These are phyloP conservation scores for Hymenoscyphus albidus DNA, from an alignment of 2,329 filamentous ascomycete genomes.

Conservation along the genomic window DNA sequence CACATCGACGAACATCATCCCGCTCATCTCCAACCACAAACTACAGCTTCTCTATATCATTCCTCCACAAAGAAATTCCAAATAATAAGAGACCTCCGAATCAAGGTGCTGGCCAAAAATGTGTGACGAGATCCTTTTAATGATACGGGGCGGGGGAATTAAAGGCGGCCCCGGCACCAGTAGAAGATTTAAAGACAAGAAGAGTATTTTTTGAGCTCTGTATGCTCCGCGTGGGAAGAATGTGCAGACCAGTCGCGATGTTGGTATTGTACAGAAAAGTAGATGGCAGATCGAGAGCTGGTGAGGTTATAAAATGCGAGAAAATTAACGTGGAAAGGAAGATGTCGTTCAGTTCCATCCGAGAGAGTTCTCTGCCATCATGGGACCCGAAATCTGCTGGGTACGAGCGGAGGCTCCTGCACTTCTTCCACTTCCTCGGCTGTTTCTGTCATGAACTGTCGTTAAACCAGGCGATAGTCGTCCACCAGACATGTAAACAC, in stretches of 20 bases:
- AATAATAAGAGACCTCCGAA: slow-evolving; percentile 28
- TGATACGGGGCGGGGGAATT: slow-evolving; percentile 31
- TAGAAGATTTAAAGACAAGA: slow-evolving; percentile 28
- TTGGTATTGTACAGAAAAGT: slow-evolving; percentile 29
- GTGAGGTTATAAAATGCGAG: slow-evolving; percentile 25
- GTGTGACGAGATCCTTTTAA: slow-evolving; percentile 21
- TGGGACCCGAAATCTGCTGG: slow-evolving; percentile 67
- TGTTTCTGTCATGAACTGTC: slow-evolving; percentile 41
- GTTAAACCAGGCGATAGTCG: slow-evolving; percentile 36
- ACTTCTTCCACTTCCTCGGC: slow-evolving; percentile 52
- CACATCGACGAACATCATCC: neutral
- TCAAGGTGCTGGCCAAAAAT: slow-evolving; percentile 29
- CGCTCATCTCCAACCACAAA: slow-evolving; percentile 14
- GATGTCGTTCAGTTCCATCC: slow-evolving; percentile 62
- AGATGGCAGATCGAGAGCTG: slow-evolving; percentile 15
- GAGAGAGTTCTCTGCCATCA: slow-evolving; percentile 73
- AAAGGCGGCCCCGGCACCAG: slow-evolving; percentile 31
- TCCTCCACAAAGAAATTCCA: slow-evolving; percentile 14
- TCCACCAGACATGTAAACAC: slow-evolving; percentile 39
- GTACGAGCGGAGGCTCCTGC: slow-evolving; percentile 48
- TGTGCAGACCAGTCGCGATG: slow-evolving; percentile 15
- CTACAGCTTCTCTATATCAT: slow-evolving; percentile 14
- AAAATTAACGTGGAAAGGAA: slow-evolving; percentile 13
- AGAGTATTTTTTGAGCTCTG: slow-evolving; percentile 23
- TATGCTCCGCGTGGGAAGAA: slow-evolving; percentile 21